phyloP scores from a whole-genome alignment of 495 filamentous ascomycete species.

The Lophiotrema nucula region DNA sequence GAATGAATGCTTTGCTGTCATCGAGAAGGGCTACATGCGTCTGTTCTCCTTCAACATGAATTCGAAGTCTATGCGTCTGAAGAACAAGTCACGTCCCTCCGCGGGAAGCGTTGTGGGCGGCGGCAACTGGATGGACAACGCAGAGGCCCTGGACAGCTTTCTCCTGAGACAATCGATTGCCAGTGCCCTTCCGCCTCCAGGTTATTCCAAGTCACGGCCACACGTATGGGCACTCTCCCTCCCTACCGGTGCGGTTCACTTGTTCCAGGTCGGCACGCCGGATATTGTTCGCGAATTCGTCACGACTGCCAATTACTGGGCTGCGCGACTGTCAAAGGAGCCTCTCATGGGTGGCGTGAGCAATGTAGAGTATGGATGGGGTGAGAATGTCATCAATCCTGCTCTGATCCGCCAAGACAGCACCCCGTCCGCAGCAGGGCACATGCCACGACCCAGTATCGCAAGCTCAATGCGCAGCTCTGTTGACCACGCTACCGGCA shows the following conservation, averaged over 20 bases:
- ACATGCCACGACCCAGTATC: slow-evolving; percentile 54
- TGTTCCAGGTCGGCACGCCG: slow-evolving; percentile 94
- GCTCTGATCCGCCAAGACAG: slow-evolving; percentile 53
- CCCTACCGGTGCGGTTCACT: slow-evolving; percentile 88
- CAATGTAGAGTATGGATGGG: slow-evolving; percentile 98
- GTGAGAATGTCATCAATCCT: slow-evolving; percentile 79
- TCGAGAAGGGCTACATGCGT: slow-evolving; percentile 93
- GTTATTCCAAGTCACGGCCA: slow-evolving; percentile 85
- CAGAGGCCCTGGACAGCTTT: slow-evolving; percentile 81
- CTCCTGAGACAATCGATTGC: slow-evolving; percentile 90
- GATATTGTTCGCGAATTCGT: slow-evolving; percentile 96
- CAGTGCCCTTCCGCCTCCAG: slow-evolving; percentile 81
- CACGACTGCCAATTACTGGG: slow-evolving; percentile 96
- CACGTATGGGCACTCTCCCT: slow-evolving; percentile 95
- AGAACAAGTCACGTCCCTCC: slow-evolving; percentile 53
- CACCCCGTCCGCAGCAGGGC: slow-evolving; percentile 40
- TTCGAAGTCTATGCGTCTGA: slow-evolving; percentile 67
- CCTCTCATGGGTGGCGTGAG: slow-evolving; percentile 88
- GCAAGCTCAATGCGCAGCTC: slow-evolving; percentile 72
- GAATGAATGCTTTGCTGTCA: slow-evolving; percentile 95
- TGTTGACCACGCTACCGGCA: slow-evolving; percentile 60
- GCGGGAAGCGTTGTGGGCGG: slow-evolving; percentile 78
- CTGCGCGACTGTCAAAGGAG: slow-evolving; percentile 86
- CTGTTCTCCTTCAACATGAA: slow-evolving; percentile 85
- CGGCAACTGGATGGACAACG: slow-evolving; percentile 96